Evolutionary conservation across 768 basidiomycete species (phyloP), one percentile per base, ranked within the genome.

Genomic region (Myochromella boudieri): DNA sequence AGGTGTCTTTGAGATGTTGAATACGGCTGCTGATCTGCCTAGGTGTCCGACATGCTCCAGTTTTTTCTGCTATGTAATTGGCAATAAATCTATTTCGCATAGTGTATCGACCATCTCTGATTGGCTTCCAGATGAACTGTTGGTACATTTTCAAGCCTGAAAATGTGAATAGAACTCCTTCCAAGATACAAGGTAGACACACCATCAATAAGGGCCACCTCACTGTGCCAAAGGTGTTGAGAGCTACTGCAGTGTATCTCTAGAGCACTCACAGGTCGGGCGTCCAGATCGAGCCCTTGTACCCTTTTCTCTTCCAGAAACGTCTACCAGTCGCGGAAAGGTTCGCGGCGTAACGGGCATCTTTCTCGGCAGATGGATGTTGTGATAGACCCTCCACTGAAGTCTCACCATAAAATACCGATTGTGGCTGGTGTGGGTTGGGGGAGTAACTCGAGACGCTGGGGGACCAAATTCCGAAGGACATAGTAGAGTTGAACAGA

Each of bases 51-150:
- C 65, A 65, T 54, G 75, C 73, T 8, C 80, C 77, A 6, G 80
- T 82, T 21, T 59, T 62, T 10, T 66, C 65, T 60, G 69, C 68
- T 55, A 83, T 81, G 56, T 79, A 75, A 49, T 82, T 76, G 37
- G 81, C 78, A 53, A 83, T 77, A 65, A 80, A 83, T 34, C 77
- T 72, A 66, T 83, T 83, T 43, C 81, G 74, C 64, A 76, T 74
- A 20, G 81, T 80, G 59, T 75, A 80, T 38, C 81, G 71, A n/a
- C 74, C 66, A 28, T 70, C 69, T 42, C 72, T 66, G 41, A 71
- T 71, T 37, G 77, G 73, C 54, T 75, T 70, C 51, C 72, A 71
- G 50, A 72, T 70, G 40, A 74, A 68, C 26, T 75, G 76, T 42
- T 71, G 66, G 58, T 82, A 81, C 38, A 66, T 72, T 59, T 69